Conservation (phyloP, 371 early-diverging fungal species). For the Syncephalastrum contaminatum region DNA sequence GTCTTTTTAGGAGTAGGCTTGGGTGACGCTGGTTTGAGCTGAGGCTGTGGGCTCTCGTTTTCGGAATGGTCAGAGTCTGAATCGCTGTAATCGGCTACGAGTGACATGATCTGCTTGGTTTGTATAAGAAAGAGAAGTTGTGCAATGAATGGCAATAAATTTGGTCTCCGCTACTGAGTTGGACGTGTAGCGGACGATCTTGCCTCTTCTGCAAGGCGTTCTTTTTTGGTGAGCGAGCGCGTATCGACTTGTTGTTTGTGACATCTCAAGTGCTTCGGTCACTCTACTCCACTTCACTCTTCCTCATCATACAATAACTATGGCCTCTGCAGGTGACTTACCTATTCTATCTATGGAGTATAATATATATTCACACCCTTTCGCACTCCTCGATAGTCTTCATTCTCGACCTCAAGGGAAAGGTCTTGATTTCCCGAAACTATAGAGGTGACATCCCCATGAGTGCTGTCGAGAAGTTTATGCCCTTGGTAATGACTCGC, state of each 20-base stretch:
- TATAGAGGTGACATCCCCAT: conserved; percentile 87
- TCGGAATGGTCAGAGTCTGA: conserved; percentile 23
- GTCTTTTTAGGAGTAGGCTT: conserved; percentile 1
- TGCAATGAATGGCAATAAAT: too few species aligned
- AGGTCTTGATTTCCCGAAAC: conserved; percentile 92
- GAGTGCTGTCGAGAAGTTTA: conserved; percentile 94
- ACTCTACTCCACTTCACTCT: not conserved
- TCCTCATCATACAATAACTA: not conserved
- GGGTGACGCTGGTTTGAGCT: not conserved
- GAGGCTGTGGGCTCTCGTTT: conserved; percentile 5
- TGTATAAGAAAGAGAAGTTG: too few species aligned
- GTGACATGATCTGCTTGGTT: conserved; percentile 9
- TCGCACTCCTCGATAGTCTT: conserved; percentile 47
- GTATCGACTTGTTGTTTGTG: too few species aligned
- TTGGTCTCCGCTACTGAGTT: too few species aligned
- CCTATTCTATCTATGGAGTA: not conserved
- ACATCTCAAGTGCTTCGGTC: too few species aligned
- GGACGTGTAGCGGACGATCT: too few species aligned
- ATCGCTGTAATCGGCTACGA: conserved; percentile 18
- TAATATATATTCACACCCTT: not conserved
- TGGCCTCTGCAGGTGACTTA: conserved; percentile 31
- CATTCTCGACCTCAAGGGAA: conserved; percentile 93
- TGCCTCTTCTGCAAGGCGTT: too few species aligned
- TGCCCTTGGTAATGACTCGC: conserved; percentile 75
- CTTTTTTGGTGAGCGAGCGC: too few species aligned